Evolutionary conservation across 1,139 yeast species (phyloP), one percentile per base, ranked within the genome.

Genomic region (Nadsonia commutata): DNA sequence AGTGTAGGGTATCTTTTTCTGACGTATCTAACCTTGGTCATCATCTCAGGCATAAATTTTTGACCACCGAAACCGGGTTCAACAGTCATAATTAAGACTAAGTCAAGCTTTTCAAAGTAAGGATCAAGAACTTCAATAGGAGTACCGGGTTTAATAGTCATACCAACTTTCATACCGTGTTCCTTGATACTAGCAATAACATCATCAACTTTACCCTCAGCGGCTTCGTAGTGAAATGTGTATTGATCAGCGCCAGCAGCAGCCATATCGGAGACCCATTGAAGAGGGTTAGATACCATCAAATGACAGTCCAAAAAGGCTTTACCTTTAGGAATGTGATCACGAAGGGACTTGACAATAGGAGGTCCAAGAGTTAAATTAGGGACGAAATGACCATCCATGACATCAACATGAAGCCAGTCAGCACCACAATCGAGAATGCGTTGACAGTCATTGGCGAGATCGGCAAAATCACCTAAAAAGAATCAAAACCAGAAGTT

Each of bases 1-100:
- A 88, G 68, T 31, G 78, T 60, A 17, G 97, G 96, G 63, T 70
- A 83, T 58, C 71, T 74, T 41, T 63, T 61, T 61, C 99, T 76
- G 55, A 90, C 70, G 33, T 68, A 69, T 55, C 76, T 79, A 40
- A 90, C 97, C 66, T 90, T 90, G 49, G 93, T 84, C 97, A 90
- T 88, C 95, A 88, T 88, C 49, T 79, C 83, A 16, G 76, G 69
- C 95, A 84, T 86, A 69, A 90, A 93, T 62, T 81, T 82, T 64
- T 90, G 99, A 41, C 99, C 99, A 31, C 98, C 98, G 58, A 90
- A 90, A 1, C 98, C 98, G 7, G 98, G 98, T 63, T 90, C 98
- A 39, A 90, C 98, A 2, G 98, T 90, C 98, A 90, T 93, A 43
- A 90, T 80, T 49, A 90, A 71, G 7, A 86, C 90, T 95, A 90